These are phyloP conservation scores for Telfairia occidentalis DNA, from an alignment of 331 rosid species.

Conservation along the genomic window DNA sequence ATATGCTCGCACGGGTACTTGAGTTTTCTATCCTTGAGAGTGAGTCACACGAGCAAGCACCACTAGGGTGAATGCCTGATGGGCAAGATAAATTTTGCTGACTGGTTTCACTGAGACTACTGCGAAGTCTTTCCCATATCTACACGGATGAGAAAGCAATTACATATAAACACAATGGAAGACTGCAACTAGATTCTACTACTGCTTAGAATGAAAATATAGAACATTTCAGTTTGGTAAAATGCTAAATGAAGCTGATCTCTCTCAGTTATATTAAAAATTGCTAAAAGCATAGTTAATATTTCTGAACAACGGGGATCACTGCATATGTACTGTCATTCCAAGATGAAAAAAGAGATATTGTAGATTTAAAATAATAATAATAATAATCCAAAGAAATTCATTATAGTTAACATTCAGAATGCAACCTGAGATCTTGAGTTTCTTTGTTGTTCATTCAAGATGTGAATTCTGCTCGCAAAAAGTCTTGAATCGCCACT, in stretches of 20 bases:
- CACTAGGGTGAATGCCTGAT: slow-evolving; percentile 70
- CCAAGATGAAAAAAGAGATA: neutral
- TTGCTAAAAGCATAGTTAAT: neutral
- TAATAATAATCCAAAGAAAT: neutral
- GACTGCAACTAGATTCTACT: neutral
- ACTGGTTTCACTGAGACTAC: slow-evolving; percentile 63
- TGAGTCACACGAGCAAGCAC: slow-evolving; percentile 36
- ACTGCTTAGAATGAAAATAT: neutral
- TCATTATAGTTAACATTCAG: slow-evolving; percentile 8
- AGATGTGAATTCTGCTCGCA: slow-evolving; percentile 55
- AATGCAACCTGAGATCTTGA: slow-evolving; percentile 86
- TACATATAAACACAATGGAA: slow-evolving; percentile 7
- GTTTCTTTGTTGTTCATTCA: slow-evolving; percentile 47
- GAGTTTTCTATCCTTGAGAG: slow-evolving; percentile 26
- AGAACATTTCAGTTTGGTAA: neutral
- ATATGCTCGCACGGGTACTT: slow-evolving; percentile 41
- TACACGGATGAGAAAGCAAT: slow-evolving; percentile 25
- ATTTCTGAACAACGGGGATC: neutral
- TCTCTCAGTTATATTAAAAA: neutral
- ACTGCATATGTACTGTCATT: neutral
- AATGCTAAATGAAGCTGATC: neutral
- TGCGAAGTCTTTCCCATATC: slow-evolving; percentile 95
- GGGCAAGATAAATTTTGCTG: slow-evolving; percentile 60
- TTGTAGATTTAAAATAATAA: neutral
- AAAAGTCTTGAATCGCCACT: slow-evolving; percentile 44